Base-by-base conservation (phyloP, 106 monocot species). In the Alisma plantagoaquatica region DNA sequence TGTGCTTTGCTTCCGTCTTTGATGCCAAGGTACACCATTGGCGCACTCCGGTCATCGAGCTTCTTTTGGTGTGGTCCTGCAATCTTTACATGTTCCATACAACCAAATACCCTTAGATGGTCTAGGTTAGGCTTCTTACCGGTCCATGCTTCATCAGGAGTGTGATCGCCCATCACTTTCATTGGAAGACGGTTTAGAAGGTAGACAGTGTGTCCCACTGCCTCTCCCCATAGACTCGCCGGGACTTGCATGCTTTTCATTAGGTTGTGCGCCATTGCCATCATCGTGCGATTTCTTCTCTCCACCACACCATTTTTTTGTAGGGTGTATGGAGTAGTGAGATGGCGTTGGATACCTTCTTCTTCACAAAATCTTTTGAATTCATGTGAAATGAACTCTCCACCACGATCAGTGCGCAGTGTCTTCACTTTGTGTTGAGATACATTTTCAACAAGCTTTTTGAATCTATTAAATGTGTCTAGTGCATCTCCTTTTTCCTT, bases 101-200 rank as follows among this genome's bases (percentile, higher is more conserved):
- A 28, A 10, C 57, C 24, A 23, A 57, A 57, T 9, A 5, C 22
- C 1, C 42, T n/a, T n/a, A 49, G 20, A 23, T 49, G 48, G 11
- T 16, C 10, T 10, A 49, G 48, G 10, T 49, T 16, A 41, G 58
- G 58, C 15, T 43, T 41, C 41, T 42, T 42, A 3, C 38, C 38
- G 15, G 7, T 19, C 42, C 58, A 59, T 4, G 58, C 75, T 21
- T 75, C 62, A 20, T 51, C 63, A 10, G 75, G 69, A 10, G 75
- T 75, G 47, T 56, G 24, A 38, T 28, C 68, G 6, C 1, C 19
- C 2, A 74, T 17, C 6, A 21, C 43, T 18, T 31, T 60, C 10
- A 28, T 64, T 24, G 63, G 63, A 23, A 53, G 43, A 23, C 51
- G 52, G 41, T 64, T 64, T 17, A 64, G 21, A 0, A 64, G 51